Percentiles rank a stretch among this genome's conserved stretches.
Evolutionary conservation across 148 eudicot species (phyloP).

Genomic region (Camellia granthamiana): DNA sequence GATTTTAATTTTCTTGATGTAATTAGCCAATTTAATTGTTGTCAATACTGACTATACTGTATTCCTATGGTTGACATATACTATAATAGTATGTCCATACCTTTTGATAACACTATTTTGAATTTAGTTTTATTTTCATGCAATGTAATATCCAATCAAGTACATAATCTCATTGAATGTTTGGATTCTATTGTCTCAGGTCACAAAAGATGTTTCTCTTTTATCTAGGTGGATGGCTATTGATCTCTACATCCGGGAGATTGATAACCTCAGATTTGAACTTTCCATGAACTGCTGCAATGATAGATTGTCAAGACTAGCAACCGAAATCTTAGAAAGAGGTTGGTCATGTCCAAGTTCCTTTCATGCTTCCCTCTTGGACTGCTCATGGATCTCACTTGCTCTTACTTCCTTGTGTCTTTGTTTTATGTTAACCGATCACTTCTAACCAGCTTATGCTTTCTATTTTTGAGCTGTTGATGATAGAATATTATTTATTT

Average conservation of each 20-base stretch:
- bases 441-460: background rate
- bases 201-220: conserved; percentile 81
- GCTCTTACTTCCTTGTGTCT: conserved; percentile 1
- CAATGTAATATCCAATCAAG: background rate
- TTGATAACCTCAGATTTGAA: conserved; percentile 90
- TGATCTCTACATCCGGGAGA: conserved; percentile 84
- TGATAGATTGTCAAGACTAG: conserved; percentile 45
- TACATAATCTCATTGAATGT: background rate
- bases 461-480: background rate
- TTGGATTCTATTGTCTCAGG: conserved; percentile 43
- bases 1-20: background rate
- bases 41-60: background rate
- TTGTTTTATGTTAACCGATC: background rate
- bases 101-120: background rate
- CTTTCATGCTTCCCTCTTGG: background rate
- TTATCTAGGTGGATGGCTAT: conserved; percentile 95
- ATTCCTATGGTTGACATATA: no score
- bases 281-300: conserved; percentile 81
- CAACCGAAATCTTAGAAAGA: conserved; percentile 59
- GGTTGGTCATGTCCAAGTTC: conserved; percentile 34
- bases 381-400: background rate
- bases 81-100: background rate
- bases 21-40: background rate
- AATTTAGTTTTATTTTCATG: conserved; percentile 7
- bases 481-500: background rate